Base-by-base conservation (phyloP, 78 protist genomes). In the Diacronema lutheri region DNA sequence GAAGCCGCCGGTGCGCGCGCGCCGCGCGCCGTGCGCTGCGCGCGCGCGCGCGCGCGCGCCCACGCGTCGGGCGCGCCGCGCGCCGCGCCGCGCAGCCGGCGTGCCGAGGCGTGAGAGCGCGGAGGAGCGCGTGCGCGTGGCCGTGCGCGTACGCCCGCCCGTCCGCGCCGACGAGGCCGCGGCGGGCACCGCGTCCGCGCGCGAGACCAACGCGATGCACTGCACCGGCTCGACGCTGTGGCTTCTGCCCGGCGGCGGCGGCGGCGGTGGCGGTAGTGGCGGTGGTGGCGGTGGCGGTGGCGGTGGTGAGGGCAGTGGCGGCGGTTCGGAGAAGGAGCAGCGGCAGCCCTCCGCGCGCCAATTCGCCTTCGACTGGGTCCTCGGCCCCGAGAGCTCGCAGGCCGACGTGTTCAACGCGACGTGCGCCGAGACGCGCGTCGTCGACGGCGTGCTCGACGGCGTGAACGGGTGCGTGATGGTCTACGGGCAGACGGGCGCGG, bases 401-500 rank as follows among this genome's bases (percentile, higher is more conserved):
- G 69, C 20, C 14, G 69, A 62, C 37, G 69, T 62, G 69, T 62
- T 29, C 69, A 12, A 23, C 64, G 19, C 31, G 9, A 37, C 69
- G 69, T 25, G 31, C 40, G 37, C 31, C 37, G 69, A 31, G 40
- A 31, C 31, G 69, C 26, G 19, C 25, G 40, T 62, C 26, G 37
- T 62, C 20, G 20, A 13, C 69, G 69, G 38, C 40, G 69, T 62
- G 40, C 69, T 62, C 69, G 38, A 31, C 26, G 69, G 69, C 40
- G 7, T n/a, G 37, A 62, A 68, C 76, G 76, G 76, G 50, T 38
- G 56, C 50, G 55, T 68, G n/a, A 68, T 68, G 56, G 35, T 46
- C 76, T 68, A 68, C 50, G 76, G 76, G 31, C 76, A 68, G 50
- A 68, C 76, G 56, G 76, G 76, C 56, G 23, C n/a, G n/a, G n/a